Base-by-base conservation (phyloP, 208 protist species). In the Herpetomonas samuelpessoai region DNA sequence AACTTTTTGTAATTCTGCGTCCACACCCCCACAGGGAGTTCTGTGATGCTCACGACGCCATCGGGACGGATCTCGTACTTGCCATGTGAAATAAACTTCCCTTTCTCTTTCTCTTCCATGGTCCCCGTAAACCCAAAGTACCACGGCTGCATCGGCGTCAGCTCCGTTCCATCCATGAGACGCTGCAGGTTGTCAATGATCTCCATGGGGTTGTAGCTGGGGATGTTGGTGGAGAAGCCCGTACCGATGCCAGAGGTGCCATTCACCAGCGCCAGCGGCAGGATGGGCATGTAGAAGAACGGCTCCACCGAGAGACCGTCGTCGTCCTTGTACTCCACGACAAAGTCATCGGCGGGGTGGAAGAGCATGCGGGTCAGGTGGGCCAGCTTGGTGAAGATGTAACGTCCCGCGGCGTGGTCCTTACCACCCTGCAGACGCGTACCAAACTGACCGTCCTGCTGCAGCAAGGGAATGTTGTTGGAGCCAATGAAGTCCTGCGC, bases 241-340 rank as follows among this genome's bases (percentile, higher is more conserved):
- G 99, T 99, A 46, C 99, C 99, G 71, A 99, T 99, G 72, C 99
- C 99, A 10, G 97, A 82, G 2, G 90, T 81, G 38, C 99, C 98
- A 85, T 99, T 99, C 26, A 99, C 92, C 0, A 99, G 84, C 16
- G 97, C 94, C 85, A 99, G 98, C 12, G 99, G 99, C 30, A 99
- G 90, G 22, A 99, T 90, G 7, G 99, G 99, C 3, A 98, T 62
- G 81, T 99, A 99, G 67, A 73, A 99, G 65, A 93, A 93, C 6
- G 99, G 99, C 91, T 99, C 98, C 44, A 99, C 99, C 7, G 73
- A 80, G 41, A 96, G 74, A 16, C 98, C 98, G 78, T 99, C 99
- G 68, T 99, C 99, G 53, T 99, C 93, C 21, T 97, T 76, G 82
- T 99, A 99, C 22, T 97, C 78, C 0, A 99, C 87, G 4, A 99